Base-by-base conservation (phyloP, 495 filamentous ascomycete species). In the Acidomyces sp. region DNA sequence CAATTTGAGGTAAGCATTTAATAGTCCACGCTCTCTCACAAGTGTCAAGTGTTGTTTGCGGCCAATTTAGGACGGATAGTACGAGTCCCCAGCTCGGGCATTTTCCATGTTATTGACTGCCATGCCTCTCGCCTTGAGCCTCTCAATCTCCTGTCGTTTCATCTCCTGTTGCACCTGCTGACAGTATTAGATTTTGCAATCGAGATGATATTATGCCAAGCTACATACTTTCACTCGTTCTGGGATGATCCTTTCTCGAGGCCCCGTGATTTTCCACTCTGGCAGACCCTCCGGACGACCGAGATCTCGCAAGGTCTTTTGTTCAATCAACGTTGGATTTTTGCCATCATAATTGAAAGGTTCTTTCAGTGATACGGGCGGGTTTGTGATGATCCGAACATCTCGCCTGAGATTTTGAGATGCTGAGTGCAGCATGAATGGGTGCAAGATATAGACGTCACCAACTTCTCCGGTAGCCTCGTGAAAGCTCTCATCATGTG, bases 341-440 rank as follows among this genome's bases (percentile, higher is more conserved):
- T 19, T 27, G 5, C 41, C 41, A 19, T 37, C 33, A 22, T 44
- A 44, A 9, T 37, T 18, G 16, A 44, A 44, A 2, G 41, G 41
- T 34, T 44, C 41, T n/a, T 44, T 44, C n/a, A 44, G 21, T 24
- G 41, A 44, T 15, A 44, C 41, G 5, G 41, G 41, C 33, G 41
- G 41, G 18, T 44, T 44, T 9, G 41, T 44, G 31, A 44, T 44
- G 33, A 44, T 37, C 7, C 41, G 32, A 6, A 44, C 23, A 16
- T 44, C 41, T 2, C 41, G 7, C 2, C 41, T 31, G 18, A 44
- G 33, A 29, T 44, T 44, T 3, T 17, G 19, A 5, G 41, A 44
- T 9, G 41, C 41, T 7, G 41, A 44, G 33, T 44, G 41, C 10
- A 44, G 41, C 41, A 44, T 44, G 41, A 44, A 44, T 18, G 41